Evolutionary conservation across 2,329 filamentous ascomycete genomes (phyloP), one percentile per base, ranked within the genome.

Genomic region (Daldinia eschscholtzii): DNA sequence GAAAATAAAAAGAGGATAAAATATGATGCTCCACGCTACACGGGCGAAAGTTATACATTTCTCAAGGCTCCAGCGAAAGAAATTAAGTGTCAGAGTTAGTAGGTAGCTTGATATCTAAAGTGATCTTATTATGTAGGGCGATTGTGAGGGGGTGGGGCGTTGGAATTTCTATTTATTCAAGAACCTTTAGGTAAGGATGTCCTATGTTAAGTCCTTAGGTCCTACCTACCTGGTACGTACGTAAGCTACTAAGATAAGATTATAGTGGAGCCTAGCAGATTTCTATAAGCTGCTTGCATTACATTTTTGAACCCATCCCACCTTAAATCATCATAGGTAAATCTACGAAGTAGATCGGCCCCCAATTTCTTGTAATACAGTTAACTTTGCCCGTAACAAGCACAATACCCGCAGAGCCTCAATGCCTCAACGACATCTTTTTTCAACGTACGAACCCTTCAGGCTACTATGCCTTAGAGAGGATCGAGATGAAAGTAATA

Each of bases 331-430:
- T 9, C 3, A 18, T 42, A 42, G 39, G 39, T 23, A 23, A 23
- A 23, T 23, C 20, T 23, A 23, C 20, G 20, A 23, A 23, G 20
- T 2, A 23, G 20, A 23, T 23, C 20, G 20, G 44, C 44, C 44
- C 44, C 44, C 44, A 48, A 46, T 13, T 15, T 48, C 33, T 35
- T 35, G 6, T 23, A 23, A 23, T 23, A 23, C 20, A 23, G 1
- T 23, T 23, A 23, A 2, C 20, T 23, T 23, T 23, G 20, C 20
- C 20, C 7, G 33, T 35, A 35, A 35, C 9, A 33, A 9, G 30
- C 1, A 28, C 44, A 48, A 26, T 15, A 28, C 4, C 46, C 52
- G 52, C 33, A 55, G 52, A 55, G 52, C 52, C 52, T 35, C 52
- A 55, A 10, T 0, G 1, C 20, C 15, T 18, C 2, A 28, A 39